These are phyloP conservation scores for Talaromyces stipitatus DNA, from an alignment of 495 filamentous ascomycete genomes.

Conservation along the genomic window DNA sequence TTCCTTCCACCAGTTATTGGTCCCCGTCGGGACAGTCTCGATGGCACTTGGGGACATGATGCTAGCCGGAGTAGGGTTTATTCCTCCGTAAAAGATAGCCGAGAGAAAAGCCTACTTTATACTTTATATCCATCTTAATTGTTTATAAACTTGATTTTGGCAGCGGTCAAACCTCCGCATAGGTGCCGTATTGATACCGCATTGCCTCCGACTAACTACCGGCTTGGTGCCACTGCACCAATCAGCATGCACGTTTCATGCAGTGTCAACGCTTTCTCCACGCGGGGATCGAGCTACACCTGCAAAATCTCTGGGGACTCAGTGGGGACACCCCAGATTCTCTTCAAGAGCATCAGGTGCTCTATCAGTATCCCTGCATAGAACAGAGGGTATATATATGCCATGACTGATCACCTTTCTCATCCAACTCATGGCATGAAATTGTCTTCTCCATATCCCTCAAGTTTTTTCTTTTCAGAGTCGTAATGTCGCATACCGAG, in stretches of 20 bases:
- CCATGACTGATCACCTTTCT: neutral
- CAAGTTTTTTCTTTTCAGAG: neutral
- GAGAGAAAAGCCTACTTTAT: neutral
- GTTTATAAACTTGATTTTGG: neutral
- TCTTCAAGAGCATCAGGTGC: neutral
- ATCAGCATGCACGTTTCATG: neutral
- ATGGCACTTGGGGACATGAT: neutral
- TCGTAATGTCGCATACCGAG: neutral
- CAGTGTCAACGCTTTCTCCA: neutral
- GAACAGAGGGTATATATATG: neutral
- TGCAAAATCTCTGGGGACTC: neutral
- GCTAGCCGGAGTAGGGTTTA: neutral
- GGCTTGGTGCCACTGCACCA: neutral
- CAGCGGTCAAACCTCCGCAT: neutral
- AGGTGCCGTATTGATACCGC: neutral
- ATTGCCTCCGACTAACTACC: neutral
- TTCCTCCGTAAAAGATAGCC: neutral
- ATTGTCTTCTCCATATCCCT: neutral
- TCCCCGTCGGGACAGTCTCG: neutral
- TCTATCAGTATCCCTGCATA: neutral
- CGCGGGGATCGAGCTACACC: neutral
- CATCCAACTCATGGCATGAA: neutral
- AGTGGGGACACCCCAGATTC: neutral
- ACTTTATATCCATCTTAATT: neutral
- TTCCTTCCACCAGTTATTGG: constrained; percentile 28